phyloP scores from a whole-genome alignment of 1,139 yeast genomes.

The Hyphopichia wangnamkhiaoensis region DNA sequence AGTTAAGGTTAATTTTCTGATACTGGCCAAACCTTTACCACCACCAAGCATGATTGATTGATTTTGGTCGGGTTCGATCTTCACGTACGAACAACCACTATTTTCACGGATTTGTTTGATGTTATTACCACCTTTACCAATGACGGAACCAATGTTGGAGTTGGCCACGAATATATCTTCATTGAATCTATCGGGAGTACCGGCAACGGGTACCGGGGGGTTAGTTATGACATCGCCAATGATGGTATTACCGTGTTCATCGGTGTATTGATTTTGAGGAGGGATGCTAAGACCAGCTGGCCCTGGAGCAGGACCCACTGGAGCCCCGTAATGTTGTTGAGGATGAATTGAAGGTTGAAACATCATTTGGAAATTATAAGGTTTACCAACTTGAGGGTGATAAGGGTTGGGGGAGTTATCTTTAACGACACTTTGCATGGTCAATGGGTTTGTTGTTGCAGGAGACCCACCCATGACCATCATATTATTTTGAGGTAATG shows the following conservation, averaged over 20 bases:
- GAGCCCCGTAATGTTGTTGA: constrained; percentile 29
- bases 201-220: constrained; percentile 36
- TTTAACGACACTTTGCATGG: constrained; percentile 17
- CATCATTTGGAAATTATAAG: constrained; percentile 45
- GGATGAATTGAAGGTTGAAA: constrained; percentile 45
- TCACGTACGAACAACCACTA: constrained; percentile 73
- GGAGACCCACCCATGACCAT: constrained; percentile 16
- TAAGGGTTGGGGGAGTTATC: constrained; percentile 10
- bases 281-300: constrained; percentile 22
- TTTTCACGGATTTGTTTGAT: constrained; percentile 76
- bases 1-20: constrained; percentile 67
- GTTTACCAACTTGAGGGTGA: constrained; percentile 18
- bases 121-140: constrained; percentile 85
- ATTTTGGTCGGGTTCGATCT: constrained; percentile 57
- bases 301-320: constrained; percentile 15
- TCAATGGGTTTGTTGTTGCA: constrained; percentile 12
- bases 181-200: constrained; percentile 48
- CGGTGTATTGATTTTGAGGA: constrained; percentile 40
- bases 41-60: constrained; percentile 54
- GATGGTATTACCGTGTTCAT: constrained; percentile 48
- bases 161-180: constrained; percentile 80
- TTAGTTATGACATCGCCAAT: constrained; percentile 47
- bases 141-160: constrained; percentile 77
- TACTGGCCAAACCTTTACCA: constrained; percentile 55
- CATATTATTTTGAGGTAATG: constrained; percentile 21